Conservation (phyloP, 1,284 basidiomycete genomes). For the Ustilago bromivora region DNA sequence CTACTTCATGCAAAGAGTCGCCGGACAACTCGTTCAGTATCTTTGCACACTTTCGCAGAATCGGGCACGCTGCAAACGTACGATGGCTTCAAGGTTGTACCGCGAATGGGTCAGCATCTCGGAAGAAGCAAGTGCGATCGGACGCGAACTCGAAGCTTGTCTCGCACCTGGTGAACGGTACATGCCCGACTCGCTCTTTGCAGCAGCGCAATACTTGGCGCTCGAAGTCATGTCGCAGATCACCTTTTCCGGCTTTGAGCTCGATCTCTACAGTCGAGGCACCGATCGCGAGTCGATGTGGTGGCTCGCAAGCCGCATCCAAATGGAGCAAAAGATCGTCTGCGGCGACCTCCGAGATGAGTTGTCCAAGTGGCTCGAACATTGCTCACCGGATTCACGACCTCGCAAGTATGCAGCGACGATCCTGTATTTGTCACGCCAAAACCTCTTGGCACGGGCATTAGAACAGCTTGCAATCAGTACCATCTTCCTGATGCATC, state of each 20-base stretch:
- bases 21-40: conserved; percentile 53
- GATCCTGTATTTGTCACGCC: conserved; percentile 32
- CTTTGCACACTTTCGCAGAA: conserved; percentile 54
- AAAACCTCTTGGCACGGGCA: conserved; percentile 33
- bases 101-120: conserved; percentile 47
- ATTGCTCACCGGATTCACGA: conserved; percentile 1
- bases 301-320: conserved; percentile 50
- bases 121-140: conserved; percentile 44
- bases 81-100: conserved; percentile 41
- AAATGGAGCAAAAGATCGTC: conserved; percentile 37
- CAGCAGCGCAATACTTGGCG: conserved; percentile 76
- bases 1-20: conserved; percentile 42
- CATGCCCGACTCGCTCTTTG: conserved; percentile 56
- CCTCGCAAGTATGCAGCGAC: conserved; percentile 18
- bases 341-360: conserved; percentile 41
- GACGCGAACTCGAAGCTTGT: conserved; percentile 23
- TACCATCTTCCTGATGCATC: conserved; percentile 21
- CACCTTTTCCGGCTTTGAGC: conserved; percentile 80
- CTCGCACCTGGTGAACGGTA: conserved; percentile 30
- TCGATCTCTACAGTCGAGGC: conserved; percentile 77
- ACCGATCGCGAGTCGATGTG: conserved; percentile 39
- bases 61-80: conserved; percentile 51
- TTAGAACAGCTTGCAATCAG: conserved; percentile 29
- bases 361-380: conserved; percentile 24
- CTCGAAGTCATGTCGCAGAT: conserved; percentile 77